Conservation (phyloP, 2,329 filamentous ascomycete species). For the Mariannaea elegans region DNA sequence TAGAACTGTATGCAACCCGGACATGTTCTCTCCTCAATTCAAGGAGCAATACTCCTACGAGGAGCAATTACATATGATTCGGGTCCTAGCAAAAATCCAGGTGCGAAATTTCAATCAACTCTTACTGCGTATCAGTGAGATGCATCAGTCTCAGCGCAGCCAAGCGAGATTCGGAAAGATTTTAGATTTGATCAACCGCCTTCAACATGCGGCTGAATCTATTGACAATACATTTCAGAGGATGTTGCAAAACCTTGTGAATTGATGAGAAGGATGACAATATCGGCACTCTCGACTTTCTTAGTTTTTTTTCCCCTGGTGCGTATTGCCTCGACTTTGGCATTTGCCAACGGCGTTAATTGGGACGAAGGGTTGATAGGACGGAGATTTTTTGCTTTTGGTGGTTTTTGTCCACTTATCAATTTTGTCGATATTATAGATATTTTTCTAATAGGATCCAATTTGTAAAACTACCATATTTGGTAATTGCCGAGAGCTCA, state of each 20-base stretch:
- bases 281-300: too few relatives aligned
- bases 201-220: conserved; percentile 1
- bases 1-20: conserved; percentile 31
- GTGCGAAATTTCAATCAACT: conserved; percentile 37
- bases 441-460: too few relatives aligned
- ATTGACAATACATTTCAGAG: conserved; percentile 20
- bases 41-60: conserved; percentile 38
- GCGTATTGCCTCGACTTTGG: too few relatives aligned
- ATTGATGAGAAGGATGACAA: too few relatives aligned
- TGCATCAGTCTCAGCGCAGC: conserved; percentile 13
- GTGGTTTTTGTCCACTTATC: too few relatives aligned
- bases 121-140: conserved; percentile 25
- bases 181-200: background rate
- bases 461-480: background rate
- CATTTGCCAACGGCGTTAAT: too few relatives aligned
- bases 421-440: too few relatives aligned
- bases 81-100: conserved; percentile 38
- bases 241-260: conserved; percentile 17
- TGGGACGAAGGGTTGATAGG: too few relatives aligned
- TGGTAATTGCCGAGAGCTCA: background rate
- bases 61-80: conserved; percentile 44
- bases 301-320: too few relatives aligned
- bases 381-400: too few relatives aligned
- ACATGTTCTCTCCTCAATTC: conserved; percentile 39
- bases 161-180: conserved; percentile 18